phyloP scores from a whole-genome alignment of 2,329 filamentous ascomycete species.

The Claviceps citrina region DNA sequence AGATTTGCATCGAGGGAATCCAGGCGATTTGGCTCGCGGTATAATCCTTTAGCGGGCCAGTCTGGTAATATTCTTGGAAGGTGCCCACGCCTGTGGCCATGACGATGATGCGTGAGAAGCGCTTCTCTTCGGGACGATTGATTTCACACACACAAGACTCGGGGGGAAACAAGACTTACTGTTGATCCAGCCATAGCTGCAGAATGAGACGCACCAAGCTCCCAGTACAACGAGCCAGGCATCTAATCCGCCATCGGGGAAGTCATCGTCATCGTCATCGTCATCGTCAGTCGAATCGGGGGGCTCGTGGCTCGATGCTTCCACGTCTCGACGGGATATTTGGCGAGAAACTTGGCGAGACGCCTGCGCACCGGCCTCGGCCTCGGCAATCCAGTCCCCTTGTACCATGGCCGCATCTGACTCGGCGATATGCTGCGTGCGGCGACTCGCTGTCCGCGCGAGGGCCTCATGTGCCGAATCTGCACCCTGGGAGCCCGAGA shows the following conservation, averaged over 20 bases:
- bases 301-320: not conserved
- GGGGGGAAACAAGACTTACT: not conserved
- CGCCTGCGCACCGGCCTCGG: constrained; percentile 1
- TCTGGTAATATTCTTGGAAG: constrained; percentile 45
- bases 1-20: constrained; percentile 40
- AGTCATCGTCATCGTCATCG: constrained; percentile 2
- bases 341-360: constrained; percentile 5
- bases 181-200: constrained; percentile 19
- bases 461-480: constrained; percentile 3
- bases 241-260: constrained; percentile 12
- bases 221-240: constrained; percentile 23
- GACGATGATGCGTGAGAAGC: not conserved
- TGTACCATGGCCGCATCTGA: constrained; percentile 5
- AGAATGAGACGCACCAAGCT: constrained; percentile 21
- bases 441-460: constrained; percentile 1
- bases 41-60: constrained; percentile 29
- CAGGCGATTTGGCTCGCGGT: constrained; percentile 43
- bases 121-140: no score
- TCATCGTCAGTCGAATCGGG: not conserved
- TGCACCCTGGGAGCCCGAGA: not conserved
- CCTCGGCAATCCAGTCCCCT: constrained; percentile 4
- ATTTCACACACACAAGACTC: no score
- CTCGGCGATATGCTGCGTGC: constrained; percentile 4
- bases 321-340: constrained; percentile 1
- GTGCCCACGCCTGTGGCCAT: constrained; percentile 31